Percentiles rank a stretch among this genome's conserved stretches.
Evolutionary conservation across 78 protist genomes (phyloP).

Genomic region (Goniomonas avonlea): DNA sequence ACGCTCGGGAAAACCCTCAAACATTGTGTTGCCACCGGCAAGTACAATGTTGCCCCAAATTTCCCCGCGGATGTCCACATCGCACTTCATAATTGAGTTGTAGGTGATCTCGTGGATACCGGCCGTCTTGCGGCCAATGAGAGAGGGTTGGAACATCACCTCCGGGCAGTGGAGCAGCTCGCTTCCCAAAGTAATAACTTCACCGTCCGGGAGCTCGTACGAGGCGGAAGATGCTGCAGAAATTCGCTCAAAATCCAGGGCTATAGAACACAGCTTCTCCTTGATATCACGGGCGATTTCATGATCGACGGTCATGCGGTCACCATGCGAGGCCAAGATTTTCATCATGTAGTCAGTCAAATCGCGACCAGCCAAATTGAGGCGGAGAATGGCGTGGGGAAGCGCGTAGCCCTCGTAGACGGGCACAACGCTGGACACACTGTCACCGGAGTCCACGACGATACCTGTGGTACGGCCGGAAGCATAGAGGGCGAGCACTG

Average conservation of each 20-base stretch:
- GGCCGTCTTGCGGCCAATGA: not conserved
- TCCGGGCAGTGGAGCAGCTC: constrained; percentile 9
- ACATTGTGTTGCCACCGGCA: constrained; percentile 88
- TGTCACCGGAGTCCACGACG: constrained; percentile 97
- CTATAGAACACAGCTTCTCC: constrained; percentile 95
- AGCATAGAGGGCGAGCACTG: constrained; percentile 89
- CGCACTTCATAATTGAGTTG: constrained; percentile 63
- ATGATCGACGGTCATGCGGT: constrained; percentile 90
- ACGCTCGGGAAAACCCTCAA: constrained; percentile 85
- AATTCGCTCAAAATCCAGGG: constrained; percentile 32
- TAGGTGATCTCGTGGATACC: not conserved
- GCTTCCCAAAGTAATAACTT: constrained; percentile 85
- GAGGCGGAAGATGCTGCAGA: not conserved
- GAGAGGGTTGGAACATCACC: constrained; percentile 1
- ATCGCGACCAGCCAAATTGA: constrained; percentile 96
- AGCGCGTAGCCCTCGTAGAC: constrained; percentile 92
- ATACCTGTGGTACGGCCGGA: constrained; percentile 45
- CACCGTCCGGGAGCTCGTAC: constrained; percentile 52
- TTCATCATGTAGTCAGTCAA: constrained; percentile 81
- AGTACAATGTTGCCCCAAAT: constrained; percentile 94
- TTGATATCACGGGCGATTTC: constrained; percentile 93
- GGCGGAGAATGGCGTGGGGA: constrained; percentile 71
- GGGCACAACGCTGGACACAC: constrained; percentile 98
- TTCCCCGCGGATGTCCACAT: not conserved
- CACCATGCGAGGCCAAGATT: constrained; percentile 55